Percentiles rank a stretch among this genome's conserved stretches.
phyloP scores from a whole-genome alignment of 2,329 filamentous ascomycete genomes.

The Exophiala phaeomuriformis region DNA sequence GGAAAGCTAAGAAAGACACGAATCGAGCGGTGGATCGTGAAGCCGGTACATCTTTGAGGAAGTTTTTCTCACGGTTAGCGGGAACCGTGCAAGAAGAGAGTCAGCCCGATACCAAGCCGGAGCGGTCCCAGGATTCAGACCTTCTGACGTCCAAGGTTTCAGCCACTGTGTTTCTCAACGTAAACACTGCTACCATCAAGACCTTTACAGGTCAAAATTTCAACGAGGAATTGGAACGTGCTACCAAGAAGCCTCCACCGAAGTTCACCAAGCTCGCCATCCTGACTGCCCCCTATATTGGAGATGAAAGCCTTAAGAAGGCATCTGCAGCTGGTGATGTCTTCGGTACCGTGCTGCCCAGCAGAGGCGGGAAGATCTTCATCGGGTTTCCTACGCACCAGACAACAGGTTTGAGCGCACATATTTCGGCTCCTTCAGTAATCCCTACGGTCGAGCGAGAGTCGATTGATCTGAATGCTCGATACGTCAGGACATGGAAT shows the following conservation, averaged over 20 bases:
- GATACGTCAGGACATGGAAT: conserved; percentile 94
- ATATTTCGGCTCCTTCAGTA: conserved; percentile 90
- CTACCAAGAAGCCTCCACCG: conserved; percentile 93
- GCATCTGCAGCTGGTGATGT: conserved; percentile 52
- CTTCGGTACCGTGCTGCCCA: conserved; percentile 83
- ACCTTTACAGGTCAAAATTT: conserved; percentile 68
- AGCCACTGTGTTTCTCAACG: conserved; percentile 78
- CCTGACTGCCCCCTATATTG: conserved; percentile 81
- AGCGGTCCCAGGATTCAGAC: conserved; percentile 50
- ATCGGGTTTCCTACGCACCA: conserved; percentile 97
- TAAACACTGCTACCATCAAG: conserved; percentile 74
- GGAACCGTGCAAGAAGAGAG: conserved; percentile 33
- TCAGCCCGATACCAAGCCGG: conserved; percentile 37
- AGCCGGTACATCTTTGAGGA: conserved; percentile 57
- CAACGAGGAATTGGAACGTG: conserved; percentile 79
- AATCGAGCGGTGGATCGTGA: conserved; percentile 36
- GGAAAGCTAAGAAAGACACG: conserved; percentile 55
- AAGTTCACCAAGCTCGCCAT: conserved; percentile 80
- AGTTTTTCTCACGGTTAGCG: conserved; percentile 74
- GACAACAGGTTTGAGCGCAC: conserved; percentile 86
- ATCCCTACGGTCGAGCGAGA: conserved; percentile 97
- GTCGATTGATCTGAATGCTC: conserved; percentile 90
- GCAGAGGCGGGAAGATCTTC: conserved; percentile 83
- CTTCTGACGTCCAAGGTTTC: conserved; percentile 55
- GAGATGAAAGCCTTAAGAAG: conserved; percentile 30